Base-by-base conservation (phyloP, 257 asterid species). In the Nicotiana benthamiana region DNA sequence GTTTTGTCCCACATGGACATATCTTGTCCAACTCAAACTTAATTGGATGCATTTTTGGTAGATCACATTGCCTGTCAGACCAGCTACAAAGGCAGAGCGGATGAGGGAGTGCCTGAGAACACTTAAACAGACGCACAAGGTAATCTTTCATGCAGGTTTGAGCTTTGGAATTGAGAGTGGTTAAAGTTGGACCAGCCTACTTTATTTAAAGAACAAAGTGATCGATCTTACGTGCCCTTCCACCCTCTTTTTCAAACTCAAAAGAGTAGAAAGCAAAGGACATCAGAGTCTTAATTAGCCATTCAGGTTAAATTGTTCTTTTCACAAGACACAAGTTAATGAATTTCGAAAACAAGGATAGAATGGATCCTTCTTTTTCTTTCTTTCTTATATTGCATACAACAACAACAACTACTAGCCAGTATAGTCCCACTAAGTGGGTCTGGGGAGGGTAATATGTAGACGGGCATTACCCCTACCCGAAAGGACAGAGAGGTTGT, bases 41-140 rank as follows among this genome's bases (percentile, higher is more conserved):
- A 80, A 80, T 80, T 57, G 81, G 83, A 40, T 64, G 32, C 36
- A 51, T 27, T 67, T 75, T 82, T 75, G 82, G 76, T 91, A 96
- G 99, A 96, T 96, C 89, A 91, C 84, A 32, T 83, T 96, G 82
- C 97, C 98, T 48, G 79, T 96, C 83, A 90, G 92, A 79, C 97
- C 98, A 80, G 99, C 97, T 82, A 92, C 99, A 65, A 94, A 96
- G 88, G 86, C 93, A 62, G 98, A 94, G 85, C 94, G 86, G 83
- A 94, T 96, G 97, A 93, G 99, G 83, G 98, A 96, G 90, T 96
- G 99, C 87, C 85, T 96, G 40, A 88, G 97, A 81, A 86, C 89
- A 56, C 92, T 96, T 56, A 94, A 96, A 85, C 99, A 94, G 83
- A 90, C 68, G 77, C 94, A 94, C 88, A 92, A 89, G 97, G 99